These are phyloP conservation scores for Scytalidium lignicola DNA, from an alignment of 2,329 filamentous ascomycete species.

Conservation along the genomic window DNA sequence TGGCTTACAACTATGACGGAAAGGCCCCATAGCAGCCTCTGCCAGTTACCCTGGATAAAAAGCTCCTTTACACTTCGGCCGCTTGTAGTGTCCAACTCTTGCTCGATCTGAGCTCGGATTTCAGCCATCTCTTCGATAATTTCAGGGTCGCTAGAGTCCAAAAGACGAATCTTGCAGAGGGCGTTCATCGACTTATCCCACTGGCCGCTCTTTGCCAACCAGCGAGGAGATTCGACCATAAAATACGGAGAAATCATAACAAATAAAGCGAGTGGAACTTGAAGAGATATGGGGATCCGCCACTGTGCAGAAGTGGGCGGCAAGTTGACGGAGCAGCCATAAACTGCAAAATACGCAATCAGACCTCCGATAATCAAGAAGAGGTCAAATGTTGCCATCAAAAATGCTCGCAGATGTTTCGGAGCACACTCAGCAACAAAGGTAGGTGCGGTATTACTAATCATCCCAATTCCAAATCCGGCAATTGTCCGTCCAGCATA, in stretches of 20 bases:
- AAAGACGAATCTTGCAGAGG: constrained; percentile 45
- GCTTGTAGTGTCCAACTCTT: no score
- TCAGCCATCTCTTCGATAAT: constrained; percentile 31
- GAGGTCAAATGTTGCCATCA: constrained; percentile 32
- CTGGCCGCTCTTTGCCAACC: constrained; percentile 41
- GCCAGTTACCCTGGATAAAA: no score
- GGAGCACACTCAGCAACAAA: constrained; percentile 39
- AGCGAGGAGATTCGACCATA: constrained; percentile 43
- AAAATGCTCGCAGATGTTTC: constrained; percentile 32
- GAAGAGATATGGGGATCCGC: constrained; percentile 41
- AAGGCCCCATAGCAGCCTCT: no score
- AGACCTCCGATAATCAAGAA: constrained; percentile 33
- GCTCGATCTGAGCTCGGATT: no score
- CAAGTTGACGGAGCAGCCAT: constrained; percentile 37
- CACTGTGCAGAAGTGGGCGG: constrained; percentile 36
- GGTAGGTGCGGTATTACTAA: constrained; percentile 38
- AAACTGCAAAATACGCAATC: constrained; percentile 38
- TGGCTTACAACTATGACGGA: no score
- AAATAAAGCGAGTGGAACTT: constrained; percentile 40
- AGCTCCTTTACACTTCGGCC: no score
- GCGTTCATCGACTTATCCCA: constrained; percentile 41
- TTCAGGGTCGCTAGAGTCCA: no score
- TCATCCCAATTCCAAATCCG: constrained; percentile 41
- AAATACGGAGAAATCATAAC: constrained; percentile 44
- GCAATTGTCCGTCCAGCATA: constrained; percentile 42